phyloP scores from a whole-genome alignment of 2,329 filamentous ascomycete genomes.

The Fusarium decemcellulare region DNA sequence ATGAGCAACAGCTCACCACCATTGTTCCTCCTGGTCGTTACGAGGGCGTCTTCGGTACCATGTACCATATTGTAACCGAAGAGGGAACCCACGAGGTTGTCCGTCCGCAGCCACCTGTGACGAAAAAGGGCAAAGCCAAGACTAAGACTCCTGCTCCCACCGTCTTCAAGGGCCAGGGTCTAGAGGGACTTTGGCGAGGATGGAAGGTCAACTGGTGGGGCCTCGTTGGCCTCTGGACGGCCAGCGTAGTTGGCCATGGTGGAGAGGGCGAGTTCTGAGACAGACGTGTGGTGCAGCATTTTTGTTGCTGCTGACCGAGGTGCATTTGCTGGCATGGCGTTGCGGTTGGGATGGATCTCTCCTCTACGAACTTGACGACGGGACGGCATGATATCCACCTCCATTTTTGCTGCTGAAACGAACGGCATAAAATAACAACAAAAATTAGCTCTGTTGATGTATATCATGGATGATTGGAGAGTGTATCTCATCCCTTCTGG shows the following conservation, averaged over 20 bases:
- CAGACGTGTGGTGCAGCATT: constrained; percentile 28
- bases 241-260: constrained; percentile 72
- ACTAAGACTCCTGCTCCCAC: constrained; percentile 50
- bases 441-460: constrained; percentile 36
- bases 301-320: constrained; percentile 37
- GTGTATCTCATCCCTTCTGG: constrained; percentile 21
- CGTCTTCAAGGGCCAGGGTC: constrained; percentile 74
- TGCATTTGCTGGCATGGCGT: constrained; percentile 53
- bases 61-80: constrained; percentile 87
- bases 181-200: constrained; percentile 78
- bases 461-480: constrained; percentile 33
- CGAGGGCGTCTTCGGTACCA: constrained; percentile 88
- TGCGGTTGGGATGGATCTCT: constrained; percentile 52
- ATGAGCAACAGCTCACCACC: constrained; percentile 70
- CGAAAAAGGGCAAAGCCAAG: constrained; percentile 52
- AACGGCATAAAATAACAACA: constrained; percentile 36
- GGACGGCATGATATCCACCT: constrained; percentile 58
- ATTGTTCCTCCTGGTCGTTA: constrained; percentile 87
- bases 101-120: constrained; percentile 46
- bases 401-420: constrained; percentile 32
- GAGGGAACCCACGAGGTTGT: constrained; percentile 77
- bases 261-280: constrained; percentile 72
- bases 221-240: constrained; percentile 80
- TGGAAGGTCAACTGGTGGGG: constrained; percentile 88
- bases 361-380: constrained; percentile 57